A percentile compares a stretch with the other conserved stretches of the same genome.
Conservation (phyloP, 768 basidiomycete genomes). For the Tylopilus subfusipes region DNA sequence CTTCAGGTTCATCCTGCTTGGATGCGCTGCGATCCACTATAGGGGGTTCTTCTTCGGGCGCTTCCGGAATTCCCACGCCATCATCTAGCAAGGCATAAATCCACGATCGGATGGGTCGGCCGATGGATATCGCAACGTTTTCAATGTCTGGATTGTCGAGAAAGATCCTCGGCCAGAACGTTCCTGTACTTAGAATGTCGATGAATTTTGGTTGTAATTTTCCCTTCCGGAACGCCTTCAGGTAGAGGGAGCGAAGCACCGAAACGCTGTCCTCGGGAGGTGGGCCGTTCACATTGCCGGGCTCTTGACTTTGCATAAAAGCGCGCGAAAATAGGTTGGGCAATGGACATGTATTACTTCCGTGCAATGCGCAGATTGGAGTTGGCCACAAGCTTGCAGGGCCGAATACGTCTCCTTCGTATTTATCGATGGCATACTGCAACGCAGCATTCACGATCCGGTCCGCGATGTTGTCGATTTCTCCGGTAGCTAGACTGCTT, state of each 20-base stretch:
- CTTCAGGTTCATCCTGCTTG: slow-evolving; percentile 36
- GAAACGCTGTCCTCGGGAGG: slow-evolving; percentile 15
- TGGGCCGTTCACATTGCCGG: slow-evolving; percentile 19
- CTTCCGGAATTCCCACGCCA: slow-evolving; percentile 55
- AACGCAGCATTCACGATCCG: slow-evolving; percentile 70
- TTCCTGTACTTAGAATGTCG: slow-evolving; percentile 58
- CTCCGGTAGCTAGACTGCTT: slow-evolving; percentile 51
- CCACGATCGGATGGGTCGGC: slow-evolving; percentile 61
- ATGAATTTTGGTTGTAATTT: slow-evolving; percentile 52
- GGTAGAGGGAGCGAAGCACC: slow-evolving; percentile 47
- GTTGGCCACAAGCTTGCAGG: slow-evolving; percentile 50
- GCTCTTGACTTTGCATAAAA: slow-evolving; percentile 8
- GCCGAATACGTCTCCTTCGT: slow-evolving; percentile 40
- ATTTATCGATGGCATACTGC: slow-evolving; percentile 71
- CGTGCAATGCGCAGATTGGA: slow-evolving; percentile 60
- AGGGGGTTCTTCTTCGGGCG: slow-evolving; percentile 13
- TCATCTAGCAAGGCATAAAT: slow-evolving; percentile 66
- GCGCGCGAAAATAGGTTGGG: slow-evolving; percentile 49
- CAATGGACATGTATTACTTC: slow-evolving; percentile 52
- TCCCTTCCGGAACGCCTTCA: slow-evolving; percentile 63
- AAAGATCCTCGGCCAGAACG: slow-evolving; percentile 71
- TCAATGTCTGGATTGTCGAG: slow-evolving; percentile 77
- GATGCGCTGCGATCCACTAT: slow-evolving; percentile 21
- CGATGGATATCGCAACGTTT: slow-evolving; percentile 59
- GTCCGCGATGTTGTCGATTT: slow-evolving; percentile 62